Evolutionary conservation across 148 eudicot genomes (phyloP).

Genomic region (Rhododendron molle): DNA sequence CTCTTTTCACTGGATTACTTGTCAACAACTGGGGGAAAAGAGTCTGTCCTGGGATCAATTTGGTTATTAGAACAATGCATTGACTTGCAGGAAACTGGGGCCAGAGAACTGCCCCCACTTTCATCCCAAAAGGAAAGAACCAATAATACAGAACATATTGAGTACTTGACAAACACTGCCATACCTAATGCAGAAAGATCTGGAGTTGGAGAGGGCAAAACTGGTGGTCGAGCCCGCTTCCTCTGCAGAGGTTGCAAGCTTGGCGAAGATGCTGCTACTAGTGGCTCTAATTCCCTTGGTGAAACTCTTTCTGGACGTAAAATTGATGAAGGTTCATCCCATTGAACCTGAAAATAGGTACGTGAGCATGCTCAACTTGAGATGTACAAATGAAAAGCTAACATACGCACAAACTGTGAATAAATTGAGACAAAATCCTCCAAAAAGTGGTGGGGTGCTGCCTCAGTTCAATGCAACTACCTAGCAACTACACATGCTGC

Average conservation of each 20-base stretch:
- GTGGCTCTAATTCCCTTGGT: slow-evolving; percentile 91
- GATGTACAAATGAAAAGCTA: not conserved
- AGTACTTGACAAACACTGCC: not conserved
- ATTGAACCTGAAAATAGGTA: slow-evolving; percentile 61
- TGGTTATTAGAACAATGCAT: slow-evolving; percentile 40
- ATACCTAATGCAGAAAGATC: slow-evolving; percentile 63
- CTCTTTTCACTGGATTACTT: slow-evolving; percentile 56
- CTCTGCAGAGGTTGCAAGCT: slow-evolving; percentile 61
- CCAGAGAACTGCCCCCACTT: slow-evolving; percentile 14
- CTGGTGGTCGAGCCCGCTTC: slow-evolving; percentile 62
- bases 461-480: not conserved
- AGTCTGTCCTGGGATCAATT: slow-evolving; percentile 43
- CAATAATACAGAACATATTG: not conserved
- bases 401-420: not conserved
- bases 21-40: slow-evolving; percentile 41
- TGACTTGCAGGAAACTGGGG: slow-evolving; percentile 38
- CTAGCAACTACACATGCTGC: not conserved
- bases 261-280: slow-evolving; percentile 49
- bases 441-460: not conserved
- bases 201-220: slow-evolving; percentile 46
- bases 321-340: slow-evolving; percentile 94
- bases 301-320: slow-evolving; percentile 84
- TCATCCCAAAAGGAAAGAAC: not conserved
- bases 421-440: not conserved
- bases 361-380: not conserved